Evolutionary conservation across 352 stramenopile species (phyloP).

Genomic region (Peronospora destructor): DNA sequence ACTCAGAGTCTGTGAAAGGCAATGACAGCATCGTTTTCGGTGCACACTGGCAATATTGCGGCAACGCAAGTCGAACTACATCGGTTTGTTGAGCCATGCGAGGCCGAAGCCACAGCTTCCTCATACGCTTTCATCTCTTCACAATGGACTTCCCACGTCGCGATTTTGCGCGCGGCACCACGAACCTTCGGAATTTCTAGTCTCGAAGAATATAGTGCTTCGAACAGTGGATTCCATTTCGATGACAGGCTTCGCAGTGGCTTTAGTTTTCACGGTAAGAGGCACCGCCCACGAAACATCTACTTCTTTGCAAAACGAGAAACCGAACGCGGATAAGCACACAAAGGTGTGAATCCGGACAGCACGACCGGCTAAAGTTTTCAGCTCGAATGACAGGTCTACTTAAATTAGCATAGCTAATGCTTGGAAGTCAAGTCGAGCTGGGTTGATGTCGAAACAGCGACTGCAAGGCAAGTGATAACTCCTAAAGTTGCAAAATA

Average conservation of each 20-base stretch:
- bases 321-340: no score
- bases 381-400: no score
- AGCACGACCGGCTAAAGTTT: no score
- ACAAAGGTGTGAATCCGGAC: no score
- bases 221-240: no score
- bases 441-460: background rate
- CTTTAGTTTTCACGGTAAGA: no score
- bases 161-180: background rate
- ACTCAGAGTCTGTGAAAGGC: no score
- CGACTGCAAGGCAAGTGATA: background rate
- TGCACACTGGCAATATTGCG: conserved; percentile 43
- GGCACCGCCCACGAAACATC: no score
- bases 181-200: background rate
- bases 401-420: no score
- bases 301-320: no score
- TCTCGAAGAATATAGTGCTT: no score
- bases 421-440: background rate
- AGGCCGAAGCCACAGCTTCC: conserved; percentile 54
- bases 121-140: conserved; percentile 41
- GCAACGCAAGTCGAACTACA: conserved; percentile 43
- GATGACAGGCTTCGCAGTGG: no score
- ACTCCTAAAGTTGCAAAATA: conserved; percentile 2
- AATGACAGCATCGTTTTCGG: conserved; percentile 35
- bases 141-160: conserved; percentile 9
- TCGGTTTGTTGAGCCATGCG: conserved; percentile 57